Percentiles rank a stretch among this genome's conserved stretches.
Evolutionary conservation across 805 yeast genomes (phyloP).

Genomic region (Candida rishiriensis): DNA sequence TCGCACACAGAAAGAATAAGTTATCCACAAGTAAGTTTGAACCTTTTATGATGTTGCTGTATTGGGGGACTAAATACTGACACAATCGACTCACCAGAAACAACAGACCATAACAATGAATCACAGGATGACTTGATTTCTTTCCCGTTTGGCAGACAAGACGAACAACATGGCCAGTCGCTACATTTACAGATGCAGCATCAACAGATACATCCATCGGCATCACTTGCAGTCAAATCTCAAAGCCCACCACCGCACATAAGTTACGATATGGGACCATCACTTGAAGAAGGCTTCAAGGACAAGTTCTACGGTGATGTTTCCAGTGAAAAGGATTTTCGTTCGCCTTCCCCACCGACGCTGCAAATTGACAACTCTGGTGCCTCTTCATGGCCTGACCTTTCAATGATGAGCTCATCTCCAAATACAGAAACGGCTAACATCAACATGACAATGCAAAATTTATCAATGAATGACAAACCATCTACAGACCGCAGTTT

Average conservation of each 20-base stretch:
- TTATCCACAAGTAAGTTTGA: conserved; percentile 4
- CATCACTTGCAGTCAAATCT: not conserved
- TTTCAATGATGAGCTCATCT: conserved; percentile 9
- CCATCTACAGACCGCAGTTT: not conserved
- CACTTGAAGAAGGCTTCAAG: conserved; percentile 16
- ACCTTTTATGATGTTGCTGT: not conserved
- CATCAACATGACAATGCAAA: not conserved
- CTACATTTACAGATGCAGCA: too few species aligned
- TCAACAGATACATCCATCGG: too few species aligned
- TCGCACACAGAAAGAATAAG: conserved; percentile 10
- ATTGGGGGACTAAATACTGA: not conserved
- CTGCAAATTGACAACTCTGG: conserved; percentile 4
- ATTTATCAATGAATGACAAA: not conserved
- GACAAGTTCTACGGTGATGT: conserved; percentile 5
- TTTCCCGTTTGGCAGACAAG: not conserved
- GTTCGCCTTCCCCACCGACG: conserved; percentile 1
- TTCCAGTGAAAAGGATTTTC: not conserved
- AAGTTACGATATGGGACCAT: conserved; percentile 19
- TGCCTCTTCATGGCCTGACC: conserved; percentile 8
- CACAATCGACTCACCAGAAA: not conserved
- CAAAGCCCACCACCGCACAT: not conserved
- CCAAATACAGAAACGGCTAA: conserved; percentile 5
- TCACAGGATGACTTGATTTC: conserved; percentile 16
- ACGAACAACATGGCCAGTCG: not conserved
- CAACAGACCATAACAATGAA: conserved; percentile 5